These are phyloP conservation scores for Ziziphus jujuba DNA, from an alignment of 306 rosid species.

Conservation along the genomic window DNA sequence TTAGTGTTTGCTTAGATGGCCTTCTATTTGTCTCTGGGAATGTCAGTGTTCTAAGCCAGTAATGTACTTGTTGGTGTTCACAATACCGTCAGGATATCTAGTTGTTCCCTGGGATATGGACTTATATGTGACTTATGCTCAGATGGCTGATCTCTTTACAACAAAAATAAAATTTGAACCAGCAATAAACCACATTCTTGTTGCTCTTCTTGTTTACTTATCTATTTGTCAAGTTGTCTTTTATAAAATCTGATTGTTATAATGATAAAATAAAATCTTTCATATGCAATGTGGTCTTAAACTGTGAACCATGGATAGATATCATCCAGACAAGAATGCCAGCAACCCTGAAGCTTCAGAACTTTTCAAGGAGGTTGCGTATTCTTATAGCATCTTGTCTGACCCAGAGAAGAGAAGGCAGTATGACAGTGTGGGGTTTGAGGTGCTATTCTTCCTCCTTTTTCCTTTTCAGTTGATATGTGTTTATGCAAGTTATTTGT, in stretches of 20 bases:
- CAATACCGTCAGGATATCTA: too few species aligned
- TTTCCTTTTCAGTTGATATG: conserved; percentile 7
- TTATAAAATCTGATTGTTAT: not conserved
- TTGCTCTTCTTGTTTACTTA: not conserved
- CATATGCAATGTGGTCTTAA: conserved; percentile 1
- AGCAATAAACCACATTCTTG: not conserved
- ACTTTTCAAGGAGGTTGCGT: conserved; percentile 92
- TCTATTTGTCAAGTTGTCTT: not conserved
- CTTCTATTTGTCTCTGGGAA: too few species aligned
- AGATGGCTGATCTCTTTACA: too few species aligned
- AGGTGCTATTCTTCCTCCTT: conserved; percentile 51
- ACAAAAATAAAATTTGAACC: too few species aligned
- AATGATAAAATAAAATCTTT: conserved; percentile 9
- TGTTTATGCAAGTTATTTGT: too few species aligned
- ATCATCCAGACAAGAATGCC: conserved; percentile 96
- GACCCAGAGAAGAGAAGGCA: conserved; percentile 98
- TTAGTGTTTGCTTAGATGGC: not conserved
- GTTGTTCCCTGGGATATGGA: too few species aligned
- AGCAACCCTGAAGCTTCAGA: conserved; percentile 95
- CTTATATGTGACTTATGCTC: too few species aligned
- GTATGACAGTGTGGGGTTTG: conserved; percentile 92
- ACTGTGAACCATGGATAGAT: conserved; percentile 44
- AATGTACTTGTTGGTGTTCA: too few species aligned
- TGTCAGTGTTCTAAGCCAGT: too few species aligned
- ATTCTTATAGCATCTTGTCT: conserved; percentile 87